Evolutionary conservation across 306 rosid species (phyloP), one percentile per base, ranked within the genome.

Genomic region (Dryas drummondii): DNA sequence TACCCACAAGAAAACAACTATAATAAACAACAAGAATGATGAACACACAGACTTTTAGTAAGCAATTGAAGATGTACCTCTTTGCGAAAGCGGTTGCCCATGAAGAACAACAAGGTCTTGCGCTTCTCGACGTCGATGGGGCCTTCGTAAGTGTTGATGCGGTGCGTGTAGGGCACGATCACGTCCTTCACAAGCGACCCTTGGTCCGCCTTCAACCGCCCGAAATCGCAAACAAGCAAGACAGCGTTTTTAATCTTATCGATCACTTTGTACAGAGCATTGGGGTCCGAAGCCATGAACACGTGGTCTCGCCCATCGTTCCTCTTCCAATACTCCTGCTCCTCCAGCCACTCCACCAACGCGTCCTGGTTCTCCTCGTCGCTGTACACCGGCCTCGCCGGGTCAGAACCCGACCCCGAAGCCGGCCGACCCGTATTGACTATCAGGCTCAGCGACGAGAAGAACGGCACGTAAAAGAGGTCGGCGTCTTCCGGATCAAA

Each of bases 61-160:
- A 9, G 52, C 13, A 26, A 17, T 10, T 45, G 51, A 12, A 9
- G 27, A 48, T 17, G 68, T 82, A 94, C 99, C 97, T 94, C 97
- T 81, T 94, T 94, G 45, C 99, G 97, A 70, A 77, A 92, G 12
- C 99, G 89, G 75, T 88, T 88, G 54, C 99, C 99, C 99, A 94
- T 94, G 77, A 94, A 94, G 84, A 94, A 94, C 80, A 93, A 61
- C 88, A 92, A 80, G 0, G 96, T 88, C 6, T 67, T 72, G 67
- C 99, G 97, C 19, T 82, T 73, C 12, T 68, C 84, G 37, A 90
- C 59, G 12, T 89, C 81, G 0, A 88, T 71, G 4, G 71, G 89
- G 45, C 99, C 99, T 0, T 22, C 72, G 60, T 85, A 92, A 9
- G 73, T 26, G 70, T 50, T 88, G 65, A 94, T 88, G 10, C 99